Evolutionary conservation across 2,329 filamentous ascomycete genomes (phyloP).

Genomic region (Penicillium sp.): DNA sequence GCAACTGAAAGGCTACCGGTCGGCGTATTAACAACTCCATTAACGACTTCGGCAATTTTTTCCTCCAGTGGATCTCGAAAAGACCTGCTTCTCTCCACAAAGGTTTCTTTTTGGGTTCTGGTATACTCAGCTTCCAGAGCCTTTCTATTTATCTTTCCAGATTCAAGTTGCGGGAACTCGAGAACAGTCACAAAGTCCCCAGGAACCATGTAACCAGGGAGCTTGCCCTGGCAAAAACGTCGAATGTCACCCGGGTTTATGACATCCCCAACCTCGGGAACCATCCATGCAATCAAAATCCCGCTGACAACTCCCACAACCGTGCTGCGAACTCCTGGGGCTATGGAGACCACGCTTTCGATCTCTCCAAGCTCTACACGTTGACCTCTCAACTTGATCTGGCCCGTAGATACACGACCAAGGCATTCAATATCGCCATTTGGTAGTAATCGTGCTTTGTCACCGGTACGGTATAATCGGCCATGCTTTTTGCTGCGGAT

Average conservation of each 20-base stretch:
- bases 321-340: constrained; percentile 60
- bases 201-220: constrained; percentile 81
- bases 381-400: constrained; percentile 84
- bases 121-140: constrained; percentile 55
- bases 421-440: constrained; percentile 76
- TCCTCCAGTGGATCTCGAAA: constrained; percentile 24
- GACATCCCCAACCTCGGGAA: constrained; percentile 43
- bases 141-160: constrained; percentile 77
- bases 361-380: constrained; percentile 76
- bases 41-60: constrained; percentile 41
- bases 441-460: constrained; percentile 66
- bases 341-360: constrained; percentile 64
- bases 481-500: constrained; percentile 62
- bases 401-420: constrained; percentile 72
- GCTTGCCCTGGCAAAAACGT: constrained; percentile 64
- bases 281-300: constrained; percentile 71
- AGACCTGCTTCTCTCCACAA: constrained; percentile 10
- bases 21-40: constrained; percentile 37
- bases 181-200: constrained; percentile 63
- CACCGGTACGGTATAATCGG: constrained; percentile 76
- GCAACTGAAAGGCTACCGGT: constrained; percentile 46
- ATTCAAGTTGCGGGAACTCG: constrained; percentile 70
- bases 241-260: constrained; percentile 47
- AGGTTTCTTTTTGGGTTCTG: constrained; percentile 20
- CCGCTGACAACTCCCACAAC: constrained; percentile 65